Base-by-base conservation (phyloP, 768 basidiomycete genomes). In the Pisolithus microcarpus region DNA sequence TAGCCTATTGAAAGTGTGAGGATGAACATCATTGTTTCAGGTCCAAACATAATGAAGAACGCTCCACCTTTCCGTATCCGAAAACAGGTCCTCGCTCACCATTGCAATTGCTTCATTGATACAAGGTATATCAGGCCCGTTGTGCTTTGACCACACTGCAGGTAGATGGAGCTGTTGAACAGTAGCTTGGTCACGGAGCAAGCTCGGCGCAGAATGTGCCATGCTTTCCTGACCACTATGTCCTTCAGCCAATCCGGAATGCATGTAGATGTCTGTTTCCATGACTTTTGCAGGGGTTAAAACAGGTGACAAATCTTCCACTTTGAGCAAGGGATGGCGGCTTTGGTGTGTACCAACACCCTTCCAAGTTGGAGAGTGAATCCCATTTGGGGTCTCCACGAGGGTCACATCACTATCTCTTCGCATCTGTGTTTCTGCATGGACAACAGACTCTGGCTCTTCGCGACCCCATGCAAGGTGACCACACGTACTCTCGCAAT, bases 111-210 rank as follows among this genome's bases (percentile, higher is more conserved):
- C 42, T 16, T 68, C 50, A 42, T 59, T 50, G 34, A 66, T 54
- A 38, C 62, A 54, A 46, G 64, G 54, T 5, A 53, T 37, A 7
- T 19, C 46, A 8, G 43, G 39, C 15, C 65, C 65, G 21, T 43
- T 59, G 21, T 58, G 56, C 43, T 43, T 58, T 36, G 64, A 64
- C 65, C 65, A 66, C 24, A 58, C 38, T 1, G 65, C 66, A 10
- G 66, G 56, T 38, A 53, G 31, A 9, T 56, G 53, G 11, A 52
- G 60, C 7, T 50, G 46, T 37, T 56, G 45, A 9, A 37, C 46
- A 13, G 34, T 5, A 34, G 34, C 34, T 34, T 5, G 34, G 11
- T 15, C 34, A 34, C 34, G 13, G 34, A 11, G 34, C 34, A 34
- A 34, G 11, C 34, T 5, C 5, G 5, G 34, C 13, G 34, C 5